A percentile compares a stretch with the other conserved stretches of the same genome.
phyloP scores from a whole-genome alignment of 495 filamentous ascomycete genomes.

The Penicillium dipodomyicola region DNA sequence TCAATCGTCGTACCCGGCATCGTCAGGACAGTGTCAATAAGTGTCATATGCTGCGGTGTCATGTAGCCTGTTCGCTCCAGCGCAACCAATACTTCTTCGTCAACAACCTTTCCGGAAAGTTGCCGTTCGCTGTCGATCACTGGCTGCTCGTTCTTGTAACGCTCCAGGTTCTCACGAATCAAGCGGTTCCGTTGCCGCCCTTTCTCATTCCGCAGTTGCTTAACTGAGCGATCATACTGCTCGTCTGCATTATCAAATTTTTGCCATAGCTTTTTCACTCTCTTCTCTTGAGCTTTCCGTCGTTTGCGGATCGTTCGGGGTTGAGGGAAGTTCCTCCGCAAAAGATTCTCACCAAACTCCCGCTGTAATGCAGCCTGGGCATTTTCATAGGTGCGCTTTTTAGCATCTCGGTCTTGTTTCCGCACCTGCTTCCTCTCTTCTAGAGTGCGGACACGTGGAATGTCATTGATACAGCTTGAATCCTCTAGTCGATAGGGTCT shows the following conservation, averaged over 20 bases:
- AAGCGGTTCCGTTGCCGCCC: constrained; percentile 21
- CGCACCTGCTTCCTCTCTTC: constrained; percentile 12
- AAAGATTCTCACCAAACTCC: constrained; percentile 14
- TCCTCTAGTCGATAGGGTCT: constrained; percentile 26
- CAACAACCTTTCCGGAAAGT: constrained; percentile 29
- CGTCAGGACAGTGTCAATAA: constrained; percentile 29
- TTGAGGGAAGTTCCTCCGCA: not conserved
- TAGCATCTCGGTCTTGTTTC: constrained; percentile 6
- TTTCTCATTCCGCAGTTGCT: constrained; percentile 26
- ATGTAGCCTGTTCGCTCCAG: constrained; percentile 24
- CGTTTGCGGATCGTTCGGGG: not conserved
- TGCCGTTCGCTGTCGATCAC: constrained; percentile 33
- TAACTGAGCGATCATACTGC: constrained; percentile 15
- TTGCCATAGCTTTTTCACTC: constrained; percentile 7
- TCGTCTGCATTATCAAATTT: constrained; percentile 22
- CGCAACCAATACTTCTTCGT: constrained; percentile 22
- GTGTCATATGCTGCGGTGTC: constrained; percentile 23
- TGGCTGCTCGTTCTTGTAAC: constrained; percentile 34
- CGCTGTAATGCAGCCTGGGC: constrained; percentile 9
- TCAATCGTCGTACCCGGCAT: constrained; percentile 22
- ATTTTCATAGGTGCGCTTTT: constrained; percentile 17
- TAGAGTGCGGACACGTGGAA: constrained; percentile 15
- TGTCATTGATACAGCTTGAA: constrained; percentile 22
- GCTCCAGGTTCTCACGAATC: constrained; percentile 26
- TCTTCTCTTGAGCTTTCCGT: constrained; percentile 9